Conservation (phyloP, 768 basidiomycete species). For the Kwoniella dendrophila region DNA sequence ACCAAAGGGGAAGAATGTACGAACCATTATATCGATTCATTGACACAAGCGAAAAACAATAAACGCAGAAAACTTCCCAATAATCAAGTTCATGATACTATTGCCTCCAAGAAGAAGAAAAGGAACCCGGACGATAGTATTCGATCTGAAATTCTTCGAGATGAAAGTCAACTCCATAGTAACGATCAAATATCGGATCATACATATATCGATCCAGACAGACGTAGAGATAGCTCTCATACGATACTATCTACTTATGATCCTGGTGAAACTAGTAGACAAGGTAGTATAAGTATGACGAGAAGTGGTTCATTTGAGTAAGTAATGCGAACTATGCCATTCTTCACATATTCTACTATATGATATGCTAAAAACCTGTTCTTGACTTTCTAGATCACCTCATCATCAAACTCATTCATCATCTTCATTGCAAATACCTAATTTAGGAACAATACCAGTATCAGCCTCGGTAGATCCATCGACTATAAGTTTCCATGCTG, state of each 20-base stretch:
- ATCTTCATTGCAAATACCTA: too few relatives aligned
- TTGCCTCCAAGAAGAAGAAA: constrained; percentile 3
- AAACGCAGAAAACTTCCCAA: constrained; percentile 15
- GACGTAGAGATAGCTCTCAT: background rate
- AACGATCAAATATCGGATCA: too few relatives aligned
- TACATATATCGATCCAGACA: too few relatives aligned
- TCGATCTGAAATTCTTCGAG: background rate
- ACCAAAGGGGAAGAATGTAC: constrained; percentile 35
- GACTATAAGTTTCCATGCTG: too few relatives aligned
- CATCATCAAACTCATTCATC: background rate
- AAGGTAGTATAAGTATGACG: constrained; percentile 3
- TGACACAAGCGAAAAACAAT: constrained; percentile 32
- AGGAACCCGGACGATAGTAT: background rate
- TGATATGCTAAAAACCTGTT: too few relatives aligned
- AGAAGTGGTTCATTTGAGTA: constrained; percentile 12
- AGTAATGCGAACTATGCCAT: too few relatives aligned
- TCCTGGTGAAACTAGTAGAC: constrained; percentile 12
- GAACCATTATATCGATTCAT: constrained; percentile 36
- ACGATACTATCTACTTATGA: constrained; percentile 5
- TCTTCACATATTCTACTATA: too few relatives aligned
- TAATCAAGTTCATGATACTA: constrained; percentile 5
- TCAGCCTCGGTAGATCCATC: background rate
- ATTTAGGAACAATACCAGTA: too few relatives aligned
- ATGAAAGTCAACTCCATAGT: background rate
- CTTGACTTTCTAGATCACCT: background rate